Conservation (phyloP, 352 stramenopile species). For the Pythium apleroticum region DNA sequence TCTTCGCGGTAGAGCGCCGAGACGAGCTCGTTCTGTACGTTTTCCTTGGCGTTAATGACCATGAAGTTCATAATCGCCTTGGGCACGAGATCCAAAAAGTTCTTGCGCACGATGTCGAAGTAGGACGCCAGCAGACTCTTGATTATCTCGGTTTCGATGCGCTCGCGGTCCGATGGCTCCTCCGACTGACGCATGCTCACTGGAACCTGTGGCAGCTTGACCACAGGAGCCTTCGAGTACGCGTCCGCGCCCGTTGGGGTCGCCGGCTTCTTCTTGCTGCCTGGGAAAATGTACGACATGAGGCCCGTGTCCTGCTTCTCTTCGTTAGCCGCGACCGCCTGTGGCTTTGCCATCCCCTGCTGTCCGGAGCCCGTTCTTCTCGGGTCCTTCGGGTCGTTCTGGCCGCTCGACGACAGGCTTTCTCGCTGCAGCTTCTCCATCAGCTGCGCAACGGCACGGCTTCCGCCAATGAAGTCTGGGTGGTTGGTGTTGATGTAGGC, state of each 20-base stretch:
- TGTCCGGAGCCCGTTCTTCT: conserved; percentile 34
- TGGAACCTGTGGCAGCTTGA: conserved; percentile 95
- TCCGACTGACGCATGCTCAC: conserved; percentile 96
- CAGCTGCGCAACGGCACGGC: conserved; percentile 91
- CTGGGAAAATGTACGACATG: conserved; percentile 77
- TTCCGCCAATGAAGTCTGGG: conserved; percentile 98
- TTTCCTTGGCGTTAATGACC: conserved; percentile 93
- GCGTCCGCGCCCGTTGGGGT: conserved; percentile 19
- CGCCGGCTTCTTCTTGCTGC: conserved; percentile 44
- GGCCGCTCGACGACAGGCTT: conserved; percentile 36
- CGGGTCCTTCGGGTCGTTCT: conserved; percentile 53
- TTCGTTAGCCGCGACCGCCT: conserved; percentile 19
- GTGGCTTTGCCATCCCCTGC: conserved; percentile 18
- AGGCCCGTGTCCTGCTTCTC: conserved; percentile 68
- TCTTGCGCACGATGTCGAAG: conserved; percentile 99
- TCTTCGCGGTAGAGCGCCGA: conserved; percentile 96
- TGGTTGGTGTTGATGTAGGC: conserved; percentile 99
- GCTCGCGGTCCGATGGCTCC: conserved; percentile 94
- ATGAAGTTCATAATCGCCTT: conserved; percentile 99
- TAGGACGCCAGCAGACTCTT: conserved; percentile 97
- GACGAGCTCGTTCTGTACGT: conserved; percentile 98
- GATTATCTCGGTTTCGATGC: conserved; percentile 98
- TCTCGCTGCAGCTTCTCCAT: conserved; percentile 95
- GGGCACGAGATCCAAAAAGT: conserved; percentile 98
- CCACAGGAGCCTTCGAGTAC: conserved; percentile 61